These are phyloP conservation scores for Ascochyta koolunga DNA, from an alignment of 2,329 filamentous ascomycete species.

Conservation along the genomic window DNA sequence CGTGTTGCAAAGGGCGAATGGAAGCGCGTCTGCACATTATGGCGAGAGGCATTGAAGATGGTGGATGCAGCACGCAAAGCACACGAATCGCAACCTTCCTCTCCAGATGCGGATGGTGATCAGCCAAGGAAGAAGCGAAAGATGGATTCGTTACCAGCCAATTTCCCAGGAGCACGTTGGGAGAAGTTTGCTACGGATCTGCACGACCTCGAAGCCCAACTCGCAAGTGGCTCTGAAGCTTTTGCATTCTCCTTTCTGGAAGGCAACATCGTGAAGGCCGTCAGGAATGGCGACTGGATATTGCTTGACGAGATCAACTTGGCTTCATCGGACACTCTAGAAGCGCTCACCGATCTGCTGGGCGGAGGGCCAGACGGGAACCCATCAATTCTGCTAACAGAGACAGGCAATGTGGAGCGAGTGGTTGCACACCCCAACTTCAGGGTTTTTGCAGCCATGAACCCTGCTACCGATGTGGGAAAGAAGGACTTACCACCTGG, in stretches of 20 bases:
- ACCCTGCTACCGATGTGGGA: conserved; percentile 94
- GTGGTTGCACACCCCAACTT: conserved; percentile 91
- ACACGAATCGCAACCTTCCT: conserved; percentile 50
- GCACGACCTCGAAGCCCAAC: conserved; percentile 79
- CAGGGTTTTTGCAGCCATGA: conserved; percentile 98
- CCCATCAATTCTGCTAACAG: conserved; percentile 86
- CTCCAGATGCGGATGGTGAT: conserved; percentile 54
- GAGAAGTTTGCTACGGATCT: conserved; percentile 76
- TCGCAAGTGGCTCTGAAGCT: conserved; percentile 71
- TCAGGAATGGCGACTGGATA: conserved; percentile 95
- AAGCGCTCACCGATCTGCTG: conserved; percentile 89
- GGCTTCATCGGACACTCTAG: conserved; percentile 90
- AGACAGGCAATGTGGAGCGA: conserved; percentile 91
- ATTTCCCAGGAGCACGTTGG: conserved; percentile 73
- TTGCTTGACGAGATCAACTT: conserved; percentile 97
- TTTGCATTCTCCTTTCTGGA: conserved; percentile 97
- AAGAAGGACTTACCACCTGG: conserved; percentile 92
- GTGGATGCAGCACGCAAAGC: conserved; percentile 62
- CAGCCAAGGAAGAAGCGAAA: conserved; percentile 76
- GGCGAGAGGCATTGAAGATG: conserved; percentile 88
- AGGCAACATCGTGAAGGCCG: conserved; percentile 94
- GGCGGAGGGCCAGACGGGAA: conserved; percentile 71
- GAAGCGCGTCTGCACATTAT: conserved; percentile 82
- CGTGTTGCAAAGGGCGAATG: conserved; percentile 83
- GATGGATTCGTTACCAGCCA: conserved; percentile 59